These are phyloP conservation scores for Ceratocystis ficicola DNA, from an alignment of 2,329 filamentous ascomycete species.

Conservation along the genomic window DNA sequence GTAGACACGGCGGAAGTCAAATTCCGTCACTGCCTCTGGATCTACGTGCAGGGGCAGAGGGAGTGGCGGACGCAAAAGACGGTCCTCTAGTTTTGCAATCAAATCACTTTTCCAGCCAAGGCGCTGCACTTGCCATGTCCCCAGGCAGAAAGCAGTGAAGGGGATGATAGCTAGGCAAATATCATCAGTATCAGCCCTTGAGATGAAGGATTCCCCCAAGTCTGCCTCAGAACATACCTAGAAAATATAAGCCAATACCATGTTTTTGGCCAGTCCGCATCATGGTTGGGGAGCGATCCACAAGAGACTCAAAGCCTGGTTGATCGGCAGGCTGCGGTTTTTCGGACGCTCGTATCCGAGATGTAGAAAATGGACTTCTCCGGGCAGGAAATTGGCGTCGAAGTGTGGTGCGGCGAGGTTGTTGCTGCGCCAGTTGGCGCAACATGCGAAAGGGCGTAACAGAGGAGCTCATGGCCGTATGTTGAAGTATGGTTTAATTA, in stretches of 20 bases:
- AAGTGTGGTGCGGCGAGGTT: neutral
- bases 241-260: slow-evolving; percentile 66
- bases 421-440: slow-evolving; percentile 21
- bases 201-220: slow-evolving; percentile 10
- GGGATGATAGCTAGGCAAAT: slow-evolving; percentile 60
- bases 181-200: neutral
- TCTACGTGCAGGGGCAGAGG: slow-evolving; percentile 77
- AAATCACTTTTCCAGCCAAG: slow-evolving; percentile 89
- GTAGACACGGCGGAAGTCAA: slow-evolving; percentile 79
- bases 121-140: slow-evolving; percentile 90
- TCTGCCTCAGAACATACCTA: slow-evolving; percentile 39
- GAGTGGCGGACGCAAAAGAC: slow-evolving; percentile 70
- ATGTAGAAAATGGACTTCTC: slow-evolving; percentile 16
- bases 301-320: slow-evolving; percentile 68
- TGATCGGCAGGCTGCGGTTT: slow-evolving; percentile 52
- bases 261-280: slow-evolving; percentile 63
- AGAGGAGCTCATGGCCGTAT: neutral
- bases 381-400: slow-evolving; percentile 5
- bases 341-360: slow-evolving; percentile 23
- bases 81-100: slow-evolving; percentile 83
- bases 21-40: slow-evolving; percentile 67
- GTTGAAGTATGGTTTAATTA: neutral
- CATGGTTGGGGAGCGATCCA: slow-evolving; percentile 68
- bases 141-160: slow-evolving; percentile 76
- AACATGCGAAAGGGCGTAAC: neutral